Evolutionary conservation across 164 flowering plant genomes (phyloP).

Genomic region (Malania oleifera): DNA sequence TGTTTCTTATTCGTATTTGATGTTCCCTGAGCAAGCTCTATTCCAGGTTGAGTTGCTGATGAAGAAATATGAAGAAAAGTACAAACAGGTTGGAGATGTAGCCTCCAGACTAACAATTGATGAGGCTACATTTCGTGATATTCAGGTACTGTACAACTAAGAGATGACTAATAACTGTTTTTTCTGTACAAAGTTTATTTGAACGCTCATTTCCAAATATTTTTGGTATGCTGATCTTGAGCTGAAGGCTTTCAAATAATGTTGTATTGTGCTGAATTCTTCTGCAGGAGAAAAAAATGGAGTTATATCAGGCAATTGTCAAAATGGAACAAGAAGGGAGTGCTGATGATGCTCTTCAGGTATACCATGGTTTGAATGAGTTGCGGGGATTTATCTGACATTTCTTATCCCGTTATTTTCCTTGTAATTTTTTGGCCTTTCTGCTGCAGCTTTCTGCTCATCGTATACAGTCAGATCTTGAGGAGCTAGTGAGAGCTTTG

Average conservation of each 20-base stretch:
- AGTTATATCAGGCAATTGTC: slow-evolving; percentile 77
- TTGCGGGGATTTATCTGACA: too few species aligned
- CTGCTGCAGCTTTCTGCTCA: slow-evolving; percentile 63
- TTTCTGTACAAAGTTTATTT: background rate
- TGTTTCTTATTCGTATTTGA: background rate
- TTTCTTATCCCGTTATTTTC: too few species aligned
- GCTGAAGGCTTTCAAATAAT: background rate
- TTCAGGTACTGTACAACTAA: slow-evolving; percentile 1
- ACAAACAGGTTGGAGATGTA: slow-evolving; percentile 8
- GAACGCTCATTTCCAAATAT: background rate
- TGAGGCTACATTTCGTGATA: slow-evolving; percentile 10
- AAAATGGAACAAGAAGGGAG: slow-evolving; percentile 72
- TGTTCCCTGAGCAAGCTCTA: background rate
- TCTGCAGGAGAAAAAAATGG: slow-evolving; percentile 74
- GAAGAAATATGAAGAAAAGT: slow-evolving; percentile 6
- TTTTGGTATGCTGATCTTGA: background rate
- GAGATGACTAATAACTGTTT: background rate
- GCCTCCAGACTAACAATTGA: background rate
- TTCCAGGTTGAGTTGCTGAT: slow-evolving; percentile 3
- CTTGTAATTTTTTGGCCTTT: background rate
- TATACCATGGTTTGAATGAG: slow-evolving; percentile 19
- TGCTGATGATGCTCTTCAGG: slow-evolving; percentile 68
- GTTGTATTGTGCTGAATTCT: too few species aligned
- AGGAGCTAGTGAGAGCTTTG: slow-evolving; percentile 67
- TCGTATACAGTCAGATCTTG: slow-evolving; percentile 71